Evolutionary conservation across 805 yeast genomes (phyloP).

Genomic region (Barnettozyma wickerhamii): DNA sequence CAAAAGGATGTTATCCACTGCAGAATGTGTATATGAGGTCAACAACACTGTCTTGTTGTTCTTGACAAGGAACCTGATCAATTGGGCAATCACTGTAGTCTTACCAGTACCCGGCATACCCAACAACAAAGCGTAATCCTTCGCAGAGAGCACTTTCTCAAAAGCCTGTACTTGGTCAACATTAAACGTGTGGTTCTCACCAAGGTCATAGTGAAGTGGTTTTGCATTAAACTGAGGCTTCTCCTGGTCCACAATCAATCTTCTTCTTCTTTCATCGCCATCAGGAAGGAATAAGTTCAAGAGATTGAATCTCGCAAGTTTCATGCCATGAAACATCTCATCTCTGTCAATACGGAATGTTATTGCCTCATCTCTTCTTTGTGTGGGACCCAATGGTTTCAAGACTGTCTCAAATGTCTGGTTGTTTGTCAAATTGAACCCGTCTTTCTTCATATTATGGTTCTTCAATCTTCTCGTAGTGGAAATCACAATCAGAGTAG

Average conservation of each 20-base stretch:
- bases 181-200: constrained; percentile 41
- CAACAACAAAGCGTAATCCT: constrained; percentile 75
- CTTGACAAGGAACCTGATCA: constrained; percentile 57
- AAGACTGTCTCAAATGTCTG: constrained; percentile 52
- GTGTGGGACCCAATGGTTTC: constrained; percentile 16
- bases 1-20: constrained; percentile 86
- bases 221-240: constrained; percentile 26
- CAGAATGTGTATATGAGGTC: constrained; percentile 90
- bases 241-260: constrained; percentile 29
- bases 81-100: constrained; percentile 80
- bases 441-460: constrained; percentile 27
- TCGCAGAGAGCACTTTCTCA: constrained; percentile 53
- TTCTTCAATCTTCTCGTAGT: constrained; percentile 50
- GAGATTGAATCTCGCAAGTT: constrained; percentile 72
- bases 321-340: constrained; percentile 69
- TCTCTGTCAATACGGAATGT: constrained; percentile 75
- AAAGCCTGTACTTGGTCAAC: constrained; percentile 70
- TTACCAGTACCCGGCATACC: constrained; percentile 99
- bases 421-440: constrained; percentile 39
- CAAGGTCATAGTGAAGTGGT: constrained; percentile 21
- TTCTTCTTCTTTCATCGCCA: constrained; percentile 32
- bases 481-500: constrained; percentile 41
- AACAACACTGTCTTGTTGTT: constrained; percentile 66
- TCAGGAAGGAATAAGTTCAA: constrained; percentile 56
- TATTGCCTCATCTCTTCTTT: constrained; percentile 8